These are phyloP conservation scores for Apiotrichum akiyoshidainum DNA, from an alignment of 1,284 basidiomycete genomes.

Conservation along the genomic window DNA sequence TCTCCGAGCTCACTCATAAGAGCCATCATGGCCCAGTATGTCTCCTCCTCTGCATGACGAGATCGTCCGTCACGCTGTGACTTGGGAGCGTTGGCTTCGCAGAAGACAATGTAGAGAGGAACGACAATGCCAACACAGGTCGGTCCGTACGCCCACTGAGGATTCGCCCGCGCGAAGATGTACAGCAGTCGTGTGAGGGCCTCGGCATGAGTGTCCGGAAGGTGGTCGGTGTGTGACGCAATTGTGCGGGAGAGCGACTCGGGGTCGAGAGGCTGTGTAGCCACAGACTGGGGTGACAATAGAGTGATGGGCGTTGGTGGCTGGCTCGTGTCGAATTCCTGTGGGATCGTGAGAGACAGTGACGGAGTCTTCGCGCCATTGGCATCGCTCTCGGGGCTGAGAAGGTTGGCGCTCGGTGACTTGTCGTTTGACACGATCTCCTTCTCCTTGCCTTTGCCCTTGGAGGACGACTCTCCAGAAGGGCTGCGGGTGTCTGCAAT, in stretches of 20 bases:
- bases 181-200: conserved; percentile 47
- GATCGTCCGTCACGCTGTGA: conserved; percentile 4
- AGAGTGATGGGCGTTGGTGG: conserved; percentile 38
- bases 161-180: conserved; percentile 41
- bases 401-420: conserved; percentile 6
- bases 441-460: conserved; percentile 16
- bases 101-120: conserved; percentile 45
- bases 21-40: conserved; percentile 44
- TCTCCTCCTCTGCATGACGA: conserved; percentile 41
- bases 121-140: conserved; percentile 45
- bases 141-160: conserved; percentile 41
- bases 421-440: background rate
- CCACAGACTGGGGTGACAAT: conserved; percentile 31
- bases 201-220: conserved; percentile 45
- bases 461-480: background rate
- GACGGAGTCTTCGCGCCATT: conserved; percentile 13
- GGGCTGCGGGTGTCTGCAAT: conserved; percentile 1
- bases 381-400: conserved; percentile 19
- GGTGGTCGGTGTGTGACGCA: conserved; percentile 1
- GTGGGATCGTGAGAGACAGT: conserved; percentile 23
- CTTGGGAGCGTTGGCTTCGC: conserved; percentile 15
- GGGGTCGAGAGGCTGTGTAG: conserved; percentile 10
- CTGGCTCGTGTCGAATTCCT: conserved; percentile 3
- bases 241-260: conserved; percentile 18
- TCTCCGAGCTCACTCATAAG: conserved; percentile 38